A percentile compares a stretch with the other conserved stretches of the same genome.
Evolutionary conservation across 2,329 filamentous ascomycete species (phyloP).

Genomic region (Fonsecaea monophora): DNA sequence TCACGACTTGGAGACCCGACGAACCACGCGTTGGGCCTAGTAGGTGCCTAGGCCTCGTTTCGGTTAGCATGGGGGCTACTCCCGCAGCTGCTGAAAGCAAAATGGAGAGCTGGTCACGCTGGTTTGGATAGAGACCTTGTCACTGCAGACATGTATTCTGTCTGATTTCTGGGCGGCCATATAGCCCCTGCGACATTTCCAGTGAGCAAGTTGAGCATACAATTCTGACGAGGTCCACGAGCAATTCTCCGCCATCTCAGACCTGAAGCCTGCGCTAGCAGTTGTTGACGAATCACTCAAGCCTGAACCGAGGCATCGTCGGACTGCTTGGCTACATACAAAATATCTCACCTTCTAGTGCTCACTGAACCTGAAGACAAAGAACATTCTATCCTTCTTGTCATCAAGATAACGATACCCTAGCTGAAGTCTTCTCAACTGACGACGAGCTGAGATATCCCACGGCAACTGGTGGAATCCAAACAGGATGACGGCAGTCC

Average conservation of each 20-base stretch:
- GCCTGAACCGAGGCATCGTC: background rate
- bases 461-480: background rate
- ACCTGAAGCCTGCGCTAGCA: background rate
- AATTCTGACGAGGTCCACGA: background rate
- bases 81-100: background rate
- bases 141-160: background rate
- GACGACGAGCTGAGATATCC: background rate
- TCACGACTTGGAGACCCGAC: background rate
- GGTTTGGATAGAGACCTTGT: background rate
- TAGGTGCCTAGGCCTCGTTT: background rate
- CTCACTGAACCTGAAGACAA: background rate
- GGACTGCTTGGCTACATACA: background rate
- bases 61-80: background rate
- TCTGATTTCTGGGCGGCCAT: background rate
- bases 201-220: background rate
- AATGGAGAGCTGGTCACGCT: background rate
- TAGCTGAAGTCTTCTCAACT: background rate
- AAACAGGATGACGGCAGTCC: conserved; percentile 43
- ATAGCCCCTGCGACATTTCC: background rate
- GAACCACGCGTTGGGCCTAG: background rate
- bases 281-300: background rate
- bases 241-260: background rate
- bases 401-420: background rate
- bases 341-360: background rate
- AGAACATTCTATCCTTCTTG: background rate